Conservation (phyloP, 1,284 basidiomycete species). For the Papiliotrema fonsecae region DNA sequence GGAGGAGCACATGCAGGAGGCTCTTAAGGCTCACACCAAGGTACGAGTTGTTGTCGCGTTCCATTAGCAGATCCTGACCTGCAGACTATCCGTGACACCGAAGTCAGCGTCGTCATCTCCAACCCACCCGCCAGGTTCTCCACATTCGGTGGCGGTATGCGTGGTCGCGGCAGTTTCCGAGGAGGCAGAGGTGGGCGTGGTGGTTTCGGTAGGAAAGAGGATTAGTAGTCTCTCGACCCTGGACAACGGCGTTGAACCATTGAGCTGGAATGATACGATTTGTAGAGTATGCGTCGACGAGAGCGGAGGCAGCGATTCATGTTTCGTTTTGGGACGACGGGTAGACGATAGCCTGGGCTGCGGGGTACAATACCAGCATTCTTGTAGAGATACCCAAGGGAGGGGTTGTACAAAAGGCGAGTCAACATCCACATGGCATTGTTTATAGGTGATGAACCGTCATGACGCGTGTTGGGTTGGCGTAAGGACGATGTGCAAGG, state of each 20-base stretch:
- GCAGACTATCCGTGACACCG: slow-evolving; percentile 43
- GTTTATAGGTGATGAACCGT: too few species aligned
- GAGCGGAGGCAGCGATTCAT: slow-evolving; percentile 7
- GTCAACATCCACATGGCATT: too few species aligned
- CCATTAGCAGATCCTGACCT: not conserved
- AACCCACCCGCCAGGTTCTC: slow-evolving; percentile 35
- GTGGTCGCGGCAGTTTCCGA: slow-evolving; percentile 53
- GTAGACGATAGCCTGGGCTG: too few species aligned
- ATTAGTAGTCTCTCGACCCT: too few species aligned
- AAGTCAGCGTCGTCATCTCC: slow-evolving; percentile 46
- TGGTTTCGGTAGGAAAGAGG: too few species aligned
- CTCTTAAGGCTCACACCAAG: slow-evolving; percentile 59
- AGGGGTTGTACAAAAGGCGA: too few species aligned
- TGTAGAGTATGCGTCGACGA: too few species aligned
- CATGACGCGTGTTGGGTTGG: too few species aligned
- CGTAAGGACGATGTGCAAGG: too few species aligned
- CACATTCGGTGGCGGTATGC: slow-evolving; percentile 41
- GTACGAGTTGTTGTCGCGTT: not conserved
- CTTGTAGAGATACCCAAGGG: not conserved
- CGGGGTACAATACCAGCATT: slow-evolving; percentile 1
- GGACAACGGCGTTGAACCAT: too few species aligned
- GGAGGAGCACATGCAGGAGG: slow-evolving; percentile 73
- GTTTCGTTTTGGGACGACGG: slow-evolving; percentile 1
- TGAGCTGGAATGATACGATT: not conserved
- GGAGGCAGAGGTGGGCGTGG: slow-evolving; percentile 18